Base-by-base conservation (phyloP, 306 rosid genomes). In the Vigna nakashimae region DNA sequence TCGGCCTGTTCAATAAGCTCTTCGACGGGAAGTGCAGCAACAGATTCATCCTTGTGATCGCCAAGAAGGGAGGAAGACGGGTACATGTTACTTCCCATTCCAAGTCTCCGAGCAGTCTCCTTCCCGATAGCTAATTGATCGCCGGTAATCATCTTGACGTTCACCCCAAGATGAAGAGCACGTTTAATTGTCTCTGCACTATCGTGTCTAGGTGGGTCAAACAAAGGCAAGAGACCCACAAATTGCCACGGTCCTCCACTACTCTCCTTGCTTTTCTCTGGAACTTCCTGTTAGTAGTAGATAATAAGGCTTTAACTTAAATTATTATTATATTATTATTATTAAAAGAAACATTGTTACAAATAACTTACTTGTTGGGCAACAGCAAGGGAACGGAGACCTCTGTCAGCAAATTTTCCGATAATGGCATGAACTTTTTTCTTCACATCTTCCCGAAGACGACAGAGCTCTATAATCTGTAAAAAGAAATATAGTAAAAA, bases 71-170 rank as follows among this genome's bases (percentile, higher is more conserved):
- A 80, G 76, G 97, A 90, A 80, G 97, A 92, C 68, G 97, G 97
- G 74, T 91, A 91, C 97, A 91, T 91, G 86, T 91, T 91, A 15
- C 90, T 89, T 69, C 97, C 97, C 97, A 92, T 92, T 42, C 97
- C 97, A 69, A 92, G 94, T 79, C 97, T 84, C 57, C 94, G 97
- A 45, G 87, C 97, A 0, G 97, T 90, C 80, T 92, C 97, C 77
- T 92, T 92, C 4, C 94, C 97, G 56, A 92, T 92, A 24, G 97
- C 94, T 1, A 92, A 86, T 76, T 92, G 97, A 58, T 92, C 97
- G 15, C 97, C 97, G 0, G 97, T 92, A 30, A 92, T 92, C 97
- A 92, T 92, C 89, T 92, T 92, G 43, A 92, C 97, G 7, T 92
- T 92, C 34, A 92, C 97, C 20, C 94, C 97, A 0, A 92, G 94